phyloP scores from a whole-genome alignment of 768 basidiomycete species.

The Tulasnella sp. region DNA sequence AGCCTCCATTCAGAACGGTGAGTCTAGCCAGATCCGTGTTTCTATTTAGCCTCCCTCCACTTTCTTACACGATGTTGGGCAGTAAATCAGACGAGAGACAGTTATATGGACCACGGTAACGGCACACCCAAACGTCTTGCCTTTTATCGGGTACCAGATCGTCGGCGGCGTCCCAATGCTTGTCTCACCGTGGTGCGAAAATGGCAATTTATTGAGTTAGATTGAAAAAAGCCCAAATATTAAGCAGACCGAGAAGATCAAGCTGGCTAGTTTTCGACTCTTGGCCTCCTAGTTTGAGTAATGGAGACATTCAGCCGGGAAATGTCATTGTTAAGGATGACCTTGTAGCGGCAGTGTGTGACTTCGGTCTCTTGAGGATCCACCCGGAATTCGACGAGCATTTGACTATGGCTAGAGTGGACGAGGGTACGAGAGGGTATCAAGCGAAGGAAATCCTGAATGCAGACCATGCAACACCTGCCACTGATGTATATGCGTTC shows the following conservation, averaged over 20 bases:
- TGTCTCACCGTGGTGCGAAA: not conserved
- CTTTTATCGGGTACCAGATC: not conserved
- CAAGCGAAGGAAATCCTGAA: not conserved
- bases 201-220: not conserved
- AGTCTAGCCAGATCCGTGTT: not conserved
- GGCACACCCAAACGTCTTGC: not conserved
- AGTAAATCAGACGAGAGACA: not conserved
- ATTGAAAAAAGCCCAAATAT: not conserved
- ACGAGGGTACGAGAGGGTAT: not conserved
- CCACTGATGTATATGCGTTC: conserved; percentile 16
- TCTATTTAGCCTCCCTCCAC: not conserved
- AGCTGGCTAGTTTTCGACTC: not conserved
- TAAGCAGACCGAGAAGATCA: not conserved
- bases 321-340: not conserved
- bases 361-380: not conserved
- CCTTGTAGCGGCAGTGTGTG: not conserved
- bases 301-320: not conserved
- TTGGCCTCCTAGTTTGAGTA: too few species aligned
- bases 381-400: not conserved
- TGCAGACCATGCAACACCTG: not conserved
- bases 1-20: not conserved
- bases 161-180: not conserved
- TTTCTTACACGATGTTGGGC: not conserved
- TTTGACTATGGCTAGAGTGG: not conserved
- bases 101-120: not conserved